phyloP scores from a whole-genome alignment of 2,329 filamentous ascomycete species.

The Pseudogymnoascus sp. region DNA sequence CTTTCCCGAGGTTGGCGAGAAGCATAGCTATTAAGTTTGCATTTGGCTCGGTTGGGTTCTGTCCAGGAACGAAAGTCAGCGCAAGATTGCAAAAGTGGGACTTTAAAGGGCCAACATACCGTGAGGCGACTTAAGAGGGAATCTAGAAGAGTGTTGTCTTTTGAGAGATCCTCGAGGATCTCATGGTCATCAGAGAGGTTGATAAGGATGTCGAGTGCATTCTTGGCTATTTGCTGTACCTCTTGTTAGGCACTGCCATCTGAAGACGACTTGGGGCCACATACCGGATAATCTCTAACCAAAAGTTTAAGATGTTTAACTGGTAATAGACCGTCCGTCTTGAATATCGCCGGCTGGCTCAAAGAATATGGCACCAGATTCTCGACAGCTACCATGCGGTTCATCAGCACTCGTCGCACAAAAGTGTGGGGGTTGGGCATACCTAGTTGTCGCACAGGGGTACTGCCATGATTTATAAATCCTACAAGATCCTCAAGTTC shows the following conservation, averaged over 20 bases:
- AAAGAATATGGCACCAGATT: slow-evolving; percentile 79
- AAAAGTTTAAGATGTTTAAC: slow-evolving; percentile 83
- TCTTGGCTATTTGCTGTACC: slow-evolving; percentile 75
- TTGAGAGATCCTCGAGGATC: slow-evolving; percentile 64
- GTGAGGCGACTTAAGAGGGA: slow-evolving; percentile 66
- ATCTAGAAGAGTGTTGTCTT: slow-evolving; percentile 76
- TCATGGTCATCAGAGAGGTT: slow-evolving; percentile 76
- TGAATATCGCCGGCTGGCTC: slow-evolving; percentile 73
- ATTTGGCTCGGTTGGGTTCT: slow-evolving; percentile 70
- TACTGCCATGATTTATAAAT: slow-evolving; percentile 88
- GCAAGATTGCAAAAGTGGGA: slow-evolving; percentile 11
- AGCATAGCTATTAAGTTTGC: slow-evolving; percentile 87
- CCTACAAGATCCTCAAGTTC: slow-evolving; percentile 85
- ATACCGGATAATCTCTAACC: slow-evolving; percentile 73
- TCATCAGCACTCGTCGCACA: slow-evolving; percentile 21
- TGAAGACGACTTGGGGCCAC: neutral
- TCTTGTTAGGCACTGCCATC: slow-evolving; percentile 12
- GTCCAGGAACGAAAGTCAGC: slow-evolving; percentile 18
- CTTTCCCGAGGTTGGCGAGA: slow-evolving; percentile 84
- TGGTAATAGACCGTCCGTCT: slow-evolving; percentile 68
- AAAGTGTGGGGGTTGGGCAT: slow-evolving; percentile 24
- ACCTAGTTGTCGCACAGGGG: slow-evolving; percentile 80
- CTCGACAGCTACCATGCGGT: slow-evolving; percentile 58
- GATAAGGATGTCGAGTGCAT: slow-evolving; percentile 84
- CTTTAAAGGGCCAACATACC: slow-evolving; percentile 52